Evolutionary conservation across 164 flowering plant genomes (phyloP), one percentile per base, ranked within the genome.

Genomic region (Tetracentron sinense): DNA sequence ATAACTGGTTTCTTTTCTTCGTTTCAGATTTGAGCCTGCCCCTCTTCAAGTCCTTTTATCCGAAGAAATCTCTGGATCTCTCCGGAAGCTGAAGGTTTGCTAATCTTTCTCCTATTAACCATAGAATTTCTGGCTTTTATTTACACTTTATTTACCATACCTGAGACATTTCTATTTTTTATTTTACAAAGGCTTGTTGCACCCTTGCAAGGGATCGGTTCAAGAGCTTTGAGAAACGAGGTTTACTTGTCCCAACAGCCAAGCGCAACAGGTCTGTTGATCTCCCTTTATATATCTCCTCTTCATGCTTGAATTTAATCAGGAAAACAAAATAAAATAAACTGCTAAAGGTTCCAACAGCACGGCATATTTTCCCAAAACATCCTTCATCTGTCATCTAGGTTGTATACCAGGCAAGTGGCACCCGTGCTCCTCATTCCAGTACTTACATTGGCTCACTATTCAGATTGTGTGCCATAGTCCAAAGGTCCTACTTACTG

Each of bases 151-250:
- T 44, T 1, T 6, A 23, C 25, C 15, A n/a, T 21, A 49, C 2
- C 10, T 47, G 25, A 29, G 42, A 30, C 15, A 11, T 44, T 42
- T 17, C 20, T 33, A 0, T 33, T n/a, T 54, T 22, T n/a, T 57
- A 7, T 52, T 51, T 42, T 7, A 8, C 65, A 47, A 53, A 94
- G 97, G 97, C 85, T n/a, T 92, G 97, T 68, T 80, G 79, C 79
- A 92, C 99, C 19, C 87, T 95, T n/a, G 83, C 86, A 31, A 85
- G 81, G 71, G 99, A 95, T 65, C 83, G 99, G 26, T 95, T 72
- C 64, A 95, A 95, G 74, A 95, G 97, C 82, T 69, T 88, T 8
- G 85, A 95, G 82, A 95, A 95, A 67, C 79, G 97, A 69, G 99
- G 99, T 31, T 33, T 95, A 44, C 46, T 91, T 72, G 85, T 71